Evolutionary conservation across 495 filamentous ascomycete genomes (phyloP), one percentile per base, ranked within the genome.

Genomic region (Rostrohypoxylon terebratum): DNA sequence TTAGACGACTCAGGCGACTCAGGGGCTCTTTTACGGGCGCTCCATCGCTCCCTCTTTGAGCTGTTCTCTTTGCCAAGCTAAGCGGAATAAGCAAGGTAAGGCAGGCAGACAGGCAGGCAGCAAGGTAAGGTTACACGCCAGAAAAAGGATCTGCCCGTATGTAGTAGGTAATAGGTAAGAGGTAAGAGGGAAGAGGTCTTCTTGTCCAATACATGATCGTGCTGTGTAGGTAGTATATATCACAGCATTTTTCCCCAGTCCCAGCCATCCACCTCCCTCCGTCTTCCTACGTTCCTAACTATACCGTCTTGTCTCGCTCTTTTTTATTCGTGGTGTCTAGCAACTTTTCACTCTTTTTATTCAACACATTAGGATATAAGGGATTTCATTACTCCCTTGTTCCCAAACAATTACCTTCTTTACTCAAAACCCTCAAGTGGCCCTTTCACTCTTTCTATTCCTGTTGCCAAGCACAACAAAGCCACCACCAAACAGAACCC

Each of bases 311-410:
- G 38, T 42, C 38, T 42, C 59, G 13, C 28, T 62, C 58, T 62
- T 71, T 71, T 74, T 74, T 45, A 25, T 63, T 67, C 66, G 66
- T 66, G 40, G 48, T 38, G 50, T 66, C 62, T 44, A 60, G 63
- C 47, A 68, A 68, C 68, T 50, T 61, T 65, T 51, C 72, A 25
- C 38, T 75, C 72, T 71, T 63, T 74, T 18, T 8, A 64, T 64
- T 34, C 38, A 40, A 33, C 33, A 28, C 6, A 28, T 28, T 4
- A 28, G 28, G 38, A 42, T 42, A 42, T 36, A 68, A 63, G 62
- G 68, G 59, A 45, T 53, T 47, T 11, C 6, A 28, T 28, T 16
- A 21, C 20, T 36, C 36, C 14, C 64, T 63, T 57, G 23, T 67
- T 34, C 38, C 45, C 34, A 23, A 21, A 65, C 58, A 73, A 68